A percentile compares a stretch with the other conserved stretches of the same genome.
These are phyloP conservation scores for Xylaria curta DNA, from an alignment of 495 filamentous ascomycete genomes.

Conservation along the genomic window DNA sequence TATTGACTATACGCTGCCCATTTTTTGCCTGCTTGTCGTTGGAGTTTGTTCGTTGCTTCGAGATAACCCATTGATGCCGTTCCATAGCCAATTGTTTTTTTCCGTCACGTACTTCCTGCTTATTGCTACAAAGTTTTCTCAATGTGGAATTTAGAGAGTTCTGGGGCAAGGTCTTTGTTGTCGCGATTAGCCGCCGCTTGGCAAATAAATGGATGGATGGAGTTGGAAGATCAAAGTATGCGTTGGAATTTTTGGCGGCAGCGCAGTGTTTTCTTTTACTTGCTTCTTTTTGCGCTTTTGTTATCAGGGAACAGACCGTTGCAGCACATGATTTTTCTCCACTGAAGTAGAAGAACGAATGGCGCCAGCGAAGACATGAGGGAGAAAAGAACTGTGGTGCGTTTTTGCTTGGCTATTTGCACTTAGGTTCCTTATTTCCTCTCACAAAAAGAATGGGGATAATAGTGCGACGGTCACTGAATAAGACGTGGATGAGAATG, in stretches of 20 bases:
- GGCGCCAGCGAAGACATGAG: background rate
- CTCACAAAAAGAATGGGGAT: background rate
- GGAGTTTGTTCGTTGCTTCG: conserved; percentile 30
- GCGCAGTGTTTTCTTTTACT: background rate
- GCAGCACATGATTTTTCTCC: background rate
- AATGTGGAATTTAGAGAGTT: background rate
- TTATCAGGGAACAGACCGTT: background rate
- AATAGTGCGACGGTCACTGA: background rate
- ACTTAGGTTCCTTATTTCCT: background rate
- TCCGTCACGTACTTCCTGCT: conserved; percentile 4
- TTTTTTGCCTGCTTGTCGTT: conserved; percentile 29
- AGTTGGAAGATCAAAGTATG: conserved; percentile 12
- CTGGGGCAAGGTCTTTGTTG: background rate
- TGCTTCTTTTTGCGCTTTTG: background rate
- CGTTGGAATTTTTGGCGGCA: background rate
- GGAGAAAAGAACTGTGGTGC: background rate
- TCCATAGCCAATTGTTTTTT: conserved; percentile 28
- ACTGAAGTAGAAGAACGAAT: background rate
- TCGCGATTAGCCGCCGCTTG: conserved; percentile 28
- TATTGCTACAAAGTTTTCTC: conserved; percentile 7
- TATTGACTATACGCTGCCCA: background rate
- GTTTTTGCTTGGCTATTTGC: background rate
- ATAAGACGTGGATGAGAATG: background rate
- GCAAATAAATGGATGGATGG: conserved; percentile 22
- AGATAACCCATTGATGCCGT: conserved; percentile 39